Evolutionary conservation across 805 yeast species (phyloP).

Genomic region (Saccharomycopsis microspora): DNA sequence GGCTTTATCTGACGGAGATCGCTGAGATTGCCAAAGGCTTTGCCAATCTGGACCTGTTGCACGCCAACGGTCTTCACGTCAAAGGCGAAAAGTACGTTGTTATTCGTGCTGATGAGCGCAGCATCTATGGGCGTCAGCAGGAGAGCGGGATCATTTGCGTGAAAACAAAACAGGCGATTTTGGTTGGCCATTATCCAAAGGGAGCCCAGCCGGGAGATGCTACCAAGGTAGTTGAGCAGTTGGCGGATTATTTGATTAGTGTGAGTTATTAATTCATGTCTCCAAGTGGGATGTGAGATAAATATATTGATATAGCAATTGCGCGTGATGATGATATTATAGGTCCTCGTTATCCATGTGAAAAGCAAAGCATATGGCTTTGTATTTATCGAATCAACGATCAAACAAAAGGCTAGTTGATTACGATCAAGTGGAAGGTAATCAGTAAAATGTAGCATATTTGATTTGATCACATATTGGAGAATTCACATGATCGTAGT

Average conservation of each 20-base stretch:
- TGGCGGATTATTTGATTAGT: conserved; percentile 89
- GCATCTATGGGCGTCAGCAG: conserved; percentile 86
- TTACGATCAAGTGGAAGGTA: too few species aligned
- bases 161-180: conserved; percentile 85
- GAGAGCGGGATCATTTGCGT: conserved; percentile 85
- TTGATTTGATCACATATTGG: too few species aligned
- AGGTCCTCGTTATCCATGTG: too few species aligned
- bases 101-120: conserved; percentile 82
- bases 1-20: conserved; percentile 60
- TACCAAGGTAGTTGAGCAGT: conserved; percentile 84
- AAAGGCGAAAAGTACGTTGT: conserved; percentile 81
- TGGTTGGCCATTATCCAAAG: conserved; percentile 89
- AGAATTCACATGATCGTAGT: too few species aligned
- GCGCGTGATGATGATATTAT: too few species aligned
- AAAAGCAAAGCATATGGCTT: too few species aligned
- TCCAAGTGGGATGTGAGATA: too few species aligned
- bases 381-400: too few species aligned
- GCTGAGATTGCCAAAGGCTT: conserved; percentile 67
- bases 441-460: too few species aligned
- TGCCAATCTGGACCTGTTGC: conserved; percentile 66
- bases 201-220: conserved; percentile 94
- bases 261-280: conserved; percentile 51
- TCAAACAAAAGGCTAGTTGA: too few species aligned
- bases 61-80: conserved; percentile 76
- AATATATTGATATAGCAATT: too few species aligned